These are phyloP conservation scores for Marchantia paleacea DNA, from an alignment of 225 moss, liverwort and hornwort genomes.

Conservation along the genomic window DNA sequence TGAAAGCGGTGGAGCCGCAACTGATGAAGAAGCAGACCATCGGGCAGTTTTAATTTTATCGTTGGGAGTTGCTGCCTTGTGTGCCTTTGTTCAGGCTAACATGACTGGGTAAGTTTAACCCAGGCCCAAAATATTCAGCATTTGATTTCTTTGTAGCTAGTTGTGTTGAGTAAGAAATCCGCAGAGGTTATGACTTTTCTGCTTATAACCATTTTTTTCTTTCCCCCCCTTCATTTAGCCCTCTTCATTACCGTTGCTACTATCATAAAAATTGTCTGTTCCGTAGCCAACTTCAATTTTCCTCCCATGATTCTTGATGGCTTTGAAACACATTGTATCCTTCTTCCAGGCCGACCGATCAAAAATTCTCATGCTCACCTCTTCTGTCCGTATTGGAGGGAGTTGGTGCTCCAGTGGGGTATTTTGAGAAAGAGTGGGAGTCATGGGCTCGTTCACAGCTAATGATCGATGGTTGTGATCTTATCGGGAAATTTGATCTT, in stretches of 20 bases:
- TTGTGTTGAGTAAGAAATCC: background rate
- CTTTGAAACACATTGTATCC: background rate
- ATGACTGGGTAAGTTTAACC: conserved; percentile 59
- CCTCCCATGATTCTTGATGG: background rate
- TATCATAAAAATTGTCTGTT: too few relatives aligned
- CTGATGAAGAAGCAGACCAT: conserved; percentile 41
- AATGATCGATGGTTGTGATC: conserved; percentile 87
- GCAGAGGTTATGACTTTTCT: too few relatives aligned
- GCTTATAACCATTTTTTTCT: too few relatives aligned
- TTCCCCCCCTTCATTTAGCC: too few relatives aligned
- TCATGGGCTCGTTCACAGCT: conserved; percentile 69
- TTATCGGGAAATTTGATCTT: conserved; percentile 73
- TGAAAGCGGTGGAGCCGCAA: background rate
- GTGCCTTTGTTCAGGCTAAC: conserved; percentile 78
- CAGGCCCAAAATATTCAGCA: background rate
- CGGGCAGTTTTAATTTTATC: conserved; percentile 53
- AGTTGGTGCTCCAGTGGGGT: background rate
- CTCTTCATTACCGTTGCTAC: too few relatives aligned
- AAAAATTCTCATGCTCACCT: conserved; percentile 48
- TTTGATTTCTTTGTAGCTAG: background rate
- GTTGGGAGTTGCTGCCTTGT: conserved; percentile 70
- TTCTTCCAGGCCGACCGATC: conserved; percentile 57
- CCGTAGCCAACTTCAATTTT: too few relatives aligned
- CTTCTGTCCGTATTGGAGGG: conserved; percentile 31
- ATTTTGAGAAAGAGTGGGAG: conserved; percentile 51